Conservation (phyloP, 306 rosid genomes). For the Inga oerstediana region DNA sequence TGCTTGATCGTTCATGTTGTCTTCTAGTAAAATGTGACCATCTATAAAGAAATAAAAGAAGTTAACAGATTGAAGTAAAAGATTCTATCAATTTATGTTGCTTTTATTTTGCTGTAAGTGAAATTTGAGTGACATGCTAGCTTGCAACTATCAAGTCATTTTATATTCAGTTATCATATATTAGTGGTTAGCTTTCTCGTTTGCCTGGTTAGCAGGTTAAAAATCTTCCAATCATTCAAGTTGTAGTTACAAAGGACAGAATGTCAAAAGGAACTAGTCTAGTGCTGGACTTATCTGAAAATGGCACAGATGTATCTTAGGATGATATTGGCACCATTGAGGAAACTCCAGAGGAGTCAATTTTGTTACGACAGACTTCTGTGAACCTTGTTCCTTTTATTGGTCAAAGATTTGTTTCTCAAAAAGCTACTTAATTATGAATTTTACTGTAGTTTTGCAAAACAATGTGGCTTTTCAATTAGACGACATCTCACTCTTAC, state of each 20-base stretch:
- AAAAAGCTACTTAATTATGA: slow-evolving; percentile 79
- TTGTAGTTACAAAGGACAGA: slow-evolving; percentile 18
- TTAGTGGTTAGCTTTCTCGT: slow-evolving; percentile 1
- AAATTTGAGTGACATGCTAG: slow-evolving; percentile 3
- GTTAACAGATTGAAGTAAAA: neutral
- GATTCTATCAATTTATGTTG: slow-evolving; percentile 9
- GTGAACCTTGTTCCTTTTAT: slow-evolving; percentile 80
- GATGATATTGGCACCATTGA: slow-evolving; percentile 72
- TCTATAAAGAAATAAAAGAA: neutral
- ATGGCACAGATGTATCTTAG: slow-evolving; percentile 76
- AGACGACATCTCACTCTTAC: slow-evolving; percentile 68
- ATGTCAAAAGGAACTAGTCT: slow-evolving; percentile 73
- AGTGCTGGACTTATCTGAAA: slow-evolving; percentile 71
- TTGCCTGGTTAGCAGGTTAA: slow-evolving; percentile 38
- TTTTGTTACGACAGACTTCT: slow-evolving; percentile 77
- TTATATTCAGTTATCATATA: slow-evolving; percentile 13
- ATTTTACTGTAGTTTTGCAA: slow-evolving; percentile 82
- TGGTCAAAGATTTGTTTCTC: slow-evolving; percentile 83
- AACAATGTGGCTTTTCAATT: slow-evolving; percentile 84
- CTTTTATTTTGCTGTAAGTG: slow-evolving; percentile 3
- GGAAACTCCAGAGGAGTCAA: slow-evolving; percentile 66
- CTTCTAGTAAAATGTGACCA: neutral
- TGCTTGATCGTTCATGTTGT: slow-evolving; percentile 1
- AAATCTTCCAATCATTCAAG: slow-evolving; percentile 14
- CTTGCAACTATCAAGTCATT: neutral